Conservation (phyloP, 768 basidiomycete species). For the button mushroom (Agaricus bisporus) region DNA sequence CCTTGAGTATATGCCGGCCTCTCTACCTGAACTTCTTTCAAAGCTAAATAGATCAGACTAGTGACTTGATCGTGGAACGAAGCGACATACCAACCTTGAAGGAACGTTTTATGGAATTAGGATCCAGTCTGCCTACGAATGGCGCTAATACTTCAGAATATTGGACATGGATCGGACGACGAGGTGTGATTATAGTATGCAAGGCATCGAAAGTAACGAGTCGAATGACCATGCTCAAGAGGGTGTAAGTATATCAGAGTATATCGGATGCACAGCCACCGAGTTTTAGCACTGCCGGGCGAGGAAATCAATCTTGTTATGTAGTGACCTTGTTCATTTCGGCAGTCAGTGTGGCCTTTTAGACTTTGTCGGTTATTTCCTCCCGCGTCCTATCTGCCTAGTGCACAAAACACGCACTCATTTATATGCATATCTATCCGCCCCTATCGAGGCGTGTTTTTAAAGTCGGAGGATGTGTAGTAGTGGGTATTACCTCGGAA, state of each 20-base stretch:
- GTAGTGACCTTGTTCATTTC: neutral
- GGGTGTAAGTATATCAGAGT: no score
- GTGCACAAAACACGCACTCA: no score
- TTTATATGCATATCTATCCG: no score
- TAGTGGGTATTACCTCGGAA: constrained; percentile 51
- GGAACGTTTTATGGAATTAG: constrained; percentile 43
- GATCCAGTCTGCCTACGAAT: constrained; percentile 55
- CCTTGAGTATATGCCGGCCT: constrained; percentile 55
- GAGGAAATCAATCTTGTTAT: no score
- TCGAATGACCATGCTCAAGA: constrained; percentile 30
- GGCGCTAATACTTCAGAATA: constrained; percentile 64
- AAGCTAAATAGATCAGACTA: constrained; percentile 21
- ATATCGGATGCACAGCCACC: neutral
- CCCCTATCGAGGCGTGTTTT: constrained; percentile 27
- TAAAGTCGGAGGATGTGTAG: constrained; percentile 43
- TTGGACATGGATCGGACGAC: constrained; percentile 59
- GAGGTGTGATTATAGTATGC: constrained; percentile 68
- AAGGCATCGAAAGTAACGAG: constrained; percentile 77
- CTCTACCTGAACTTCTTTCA: constrained; percentile 44
- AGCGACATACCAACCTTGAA: constrained; percentile 49
- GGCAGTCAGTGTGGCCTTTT: no score
- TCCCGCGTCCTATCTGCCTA: no score
- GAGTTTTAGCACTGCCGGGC: neutral
- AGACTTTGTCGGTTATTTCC: no score
- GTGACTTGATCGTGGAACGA: neutral